phyloP scores from a whole-genome alignment of 1,139 yeast species.

The Debaryomyces psychrophilus region DNA sequence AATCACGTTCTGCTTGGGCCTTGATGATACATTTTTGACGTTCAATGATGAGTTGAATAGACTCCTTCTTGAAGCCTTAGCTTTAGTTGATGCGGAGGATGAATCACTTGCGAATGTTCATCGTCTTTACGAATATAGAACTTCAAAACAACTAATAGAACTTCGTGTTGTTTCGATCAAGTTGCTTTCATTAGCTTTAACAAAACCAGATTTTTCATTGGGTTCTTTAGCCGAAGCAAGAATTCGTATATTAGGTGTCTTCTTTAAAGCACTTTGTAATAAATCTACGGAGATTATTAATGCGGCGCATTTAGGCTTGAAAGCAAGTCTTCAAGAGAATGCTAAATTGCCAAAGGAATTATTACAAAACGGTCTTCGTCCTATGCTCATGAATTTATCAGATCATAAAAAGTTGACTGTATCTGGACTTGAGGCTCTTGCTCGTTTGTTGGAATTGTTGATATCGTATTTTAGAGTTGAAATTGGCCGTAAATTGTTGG shows the following conservation, averaged over 20 bases:
- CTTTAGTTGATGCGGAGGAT: constrained; percentile 96
- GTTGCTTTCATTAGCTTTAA: constrained; percentile 78
- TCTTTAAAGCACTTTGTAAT: constrained; percentile 89
- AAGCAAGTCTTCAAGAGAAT: constrained; percentile 81
- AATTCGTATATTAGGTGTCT: constrained; percentile 85
- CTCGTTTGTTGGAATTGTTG: constrained; percentile 79
- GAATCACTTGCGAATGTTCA: constrained; percentile 89
- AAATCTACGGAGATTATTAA: constrained; percentile 85
- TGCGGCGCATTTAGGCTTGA: constrained; percentile 89
- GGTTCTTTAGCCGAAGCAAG: constrained; percentile 83
- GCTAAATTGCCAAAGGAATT: constrained; percentile 90
- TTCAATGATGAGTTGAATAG: constrained; percentile 89
- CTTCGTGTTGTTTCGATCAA: constrained; percentile 88
- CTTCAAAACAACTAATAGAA: constrained; percentile 84
- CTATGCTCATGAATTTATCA: constrained; percentile 91
- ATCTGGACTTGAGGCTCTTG: constrained; percentile 88
- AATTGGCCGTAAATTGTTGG: constrained; percentile 89
- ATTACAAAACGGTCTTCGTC: constrained; percentile 89
- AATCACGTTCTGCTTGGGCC: constrained; percentile 80
- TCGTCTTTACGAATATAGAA: constrained; percentile 80
- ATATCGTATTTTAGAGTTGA: constrained; percentile 95
- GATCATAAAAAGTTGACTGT: constrained; percentile 91
- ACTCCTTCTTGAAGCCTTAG: constrained; percentile 84
- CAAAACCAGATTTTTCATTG: constrained; percentile 75
- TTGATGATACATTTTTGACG: constrained; percentile 79